A percentile compares a stretch with the other conserved stretches of the same genome.
These are phyloP conservation scores for Gossypium turneri DNA, from an alignment of 345 rosid species.

Conservation along the genomic window DNA sequence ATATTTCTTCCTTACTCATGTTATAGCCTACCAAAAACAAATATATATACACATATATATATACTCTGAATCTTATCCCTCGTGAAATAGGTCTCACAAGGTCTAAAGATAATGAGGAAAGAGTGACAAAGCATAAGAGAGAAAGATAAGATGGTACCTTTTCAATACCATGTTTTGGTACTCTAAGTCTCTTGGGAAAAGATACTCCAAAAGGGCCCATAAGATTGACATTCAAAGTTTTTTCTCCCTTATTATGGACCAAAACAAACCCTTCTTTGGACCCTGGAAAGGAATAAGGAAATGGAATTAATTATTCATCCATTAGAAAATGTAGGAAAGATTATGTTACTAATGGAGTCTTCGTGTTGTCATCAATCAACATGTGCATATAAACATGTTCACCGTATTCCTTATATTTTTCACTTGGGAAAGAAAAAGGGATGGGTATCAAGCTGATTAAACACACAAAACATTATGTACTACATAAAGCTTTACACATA, in stretches of 20 bases:
- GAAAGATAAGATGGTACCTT: constrained; percentile 18
- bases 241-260: constrained; percentile 61
- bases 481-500: not conserved
- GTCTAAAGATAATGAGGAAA: not conserved
- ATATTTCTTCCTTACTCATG: not conserved
- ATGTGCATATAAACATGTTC: not conserved
- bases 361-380: not conserved
- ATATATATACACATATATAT: too few relatives aligned
- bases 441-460: not conserved
- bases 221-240: constrained; percentile 32
- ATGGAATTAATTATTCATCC: constrained; percentile 18
- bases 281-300: constrained; percentile 32
- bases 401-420: not conserved
- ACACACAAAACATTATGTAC: not conserved
- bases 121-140: not conserved
- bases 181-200: not conserved
- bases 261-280: constrained; percentile 40
- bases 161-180: constrained; percentile 4
- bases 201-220: not conserved
- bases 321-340: not conserved
- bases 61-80: not conserved
- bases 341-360: not conserved
- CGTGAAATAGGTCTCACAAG: not conserved
- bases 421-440: not conserved
- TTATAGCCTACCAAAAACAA: not conserved